Percentiles rank a stretch among this genome's conserved stretches.
Conservation (phyloP, 2,329 filamentous ascomycete genomes). For the Sphaerostilbella broomeana region DNA sequence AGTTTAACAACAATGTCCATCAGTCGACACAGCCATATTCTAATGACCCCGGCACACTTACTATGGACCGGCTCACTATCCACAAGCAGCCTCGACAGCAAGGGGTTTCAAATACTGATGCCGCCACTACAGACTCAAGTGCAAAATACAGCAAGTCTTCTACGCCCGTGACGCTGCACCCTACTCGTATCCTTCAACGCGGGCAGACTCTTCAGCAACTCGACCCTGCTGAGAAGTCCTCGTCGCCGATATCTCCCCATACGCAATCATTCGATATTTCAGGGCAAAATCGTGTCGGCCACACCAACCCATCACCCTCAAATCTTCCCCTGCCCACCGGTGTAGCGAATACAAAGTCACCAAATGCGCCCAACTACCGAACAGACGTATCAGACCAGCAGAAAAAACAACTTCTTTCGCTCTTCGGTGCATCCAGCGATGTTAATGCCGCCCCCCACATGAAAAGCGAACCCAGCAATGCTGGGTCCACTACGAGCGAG, state of each 20-base stretch:
- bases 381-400: constrained; percentile 26
- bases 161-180: constrained; percentile 14
- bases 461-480: constrained; percentile 1
- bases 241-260: constrained; percentile 17
- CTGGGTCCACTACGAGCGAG: constrained; percentile 12
- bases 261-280: constrained; percentile 17
- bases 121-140: background rate
- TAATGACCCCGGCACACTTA: background rate
- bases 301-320: constrained; percentile 17
- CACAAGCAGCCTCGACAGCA: background rate
- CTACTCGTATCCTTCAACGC: constrained; percentile 31
- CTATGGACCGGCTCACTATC: background rate
- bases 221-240: background rate
- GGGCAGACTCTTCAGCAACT: constrained; percentile 21
- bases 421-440: constrained; percentile 49
- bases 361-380: constrained; percentile 13
- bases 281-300: constrained; percentile 16
- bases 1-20: too few relatives aligned
- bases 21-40: background rate
- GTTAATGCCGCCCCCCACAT: constrained; percentile 12
- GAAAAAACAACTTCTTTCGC: constrained; percentile 45
- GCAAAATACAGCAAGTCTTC: background rate
- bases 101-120: background rate
- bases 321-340: constrained; percentile 9
- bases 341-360: background rate